Evolutionary conservation across 148 eudicot genomes (phyloP).

Genomic region (Chenopodium quinoa): DNA sequence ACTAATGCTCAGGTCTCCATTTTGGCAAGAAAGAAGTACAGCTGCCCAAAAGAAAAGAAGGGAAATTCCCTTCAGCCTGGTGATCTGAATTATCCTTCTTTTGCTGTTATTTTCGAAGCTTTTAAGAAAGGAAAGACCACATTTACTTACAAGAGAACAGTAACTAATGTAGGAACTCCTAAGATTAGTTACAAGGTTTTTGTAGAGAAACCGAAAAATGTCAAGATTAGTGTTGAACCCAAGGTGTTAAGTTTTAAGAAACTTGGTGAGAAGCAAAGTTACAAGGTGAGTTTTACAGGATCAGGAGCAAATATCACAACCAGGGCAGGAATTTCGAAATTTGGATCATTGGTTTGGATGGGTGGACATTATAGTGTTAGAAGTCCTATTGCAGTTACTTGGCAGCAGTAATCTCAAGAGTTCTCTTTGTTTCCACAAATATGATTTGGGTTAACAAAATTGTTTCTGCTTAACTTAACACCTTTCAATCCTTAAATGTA

Average conservation of each 20-base stretch:
- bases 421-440: not conserved
- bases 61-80: slow-evolving; percentile 35
- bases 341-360: slow-evolving; percentile 52
- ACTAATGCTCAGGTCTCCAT: slow-evolving; percentile 45
- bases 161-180: slow-evolving; percentile 56
- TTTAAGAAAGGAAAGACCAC: slow-evolving; percentile 22
- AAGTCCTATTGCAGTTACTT: slow-evolving; percentile 68
- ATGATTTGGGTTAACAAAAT: not conserved
- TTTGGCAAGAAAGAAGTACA: slow-evolving; percentile 43
- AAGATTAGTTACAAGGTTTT: slow-evolving; percentile 36
- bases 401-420: slow-evolving; percentile 38
- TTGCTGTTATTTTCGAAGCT: slow-evolving; percentile 37
- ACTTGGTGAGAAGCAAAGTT: slow-evolving; percentile 48
- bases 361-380: slow-evolving; percentile 44
- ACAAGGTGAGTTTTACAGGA: slow-evolving; percentile 45
- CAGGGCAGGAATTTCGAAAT: slow-evolving; percentile 29
- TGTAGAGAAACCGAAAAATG: slow-evolving; percentile 42
- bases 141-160: slow-evolving; percentile 45
- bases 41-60: slow-evolving; percentile 32
- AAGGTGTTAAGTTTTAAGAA: slow-evolving; percentile 34
- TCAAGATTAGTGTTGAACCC: slow-evolving; percentile 46
- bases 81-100: slow-evolving; percentile 70
- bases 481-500: slow-evolving; percentile 1
- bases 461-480: not conserved
- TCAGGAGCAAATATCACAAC: slow-evolving; percentile 21